phyloP scores from a whole-genome alignment of 176 grass and related monocot genomes.

The Oryza coarctata region DNA sequence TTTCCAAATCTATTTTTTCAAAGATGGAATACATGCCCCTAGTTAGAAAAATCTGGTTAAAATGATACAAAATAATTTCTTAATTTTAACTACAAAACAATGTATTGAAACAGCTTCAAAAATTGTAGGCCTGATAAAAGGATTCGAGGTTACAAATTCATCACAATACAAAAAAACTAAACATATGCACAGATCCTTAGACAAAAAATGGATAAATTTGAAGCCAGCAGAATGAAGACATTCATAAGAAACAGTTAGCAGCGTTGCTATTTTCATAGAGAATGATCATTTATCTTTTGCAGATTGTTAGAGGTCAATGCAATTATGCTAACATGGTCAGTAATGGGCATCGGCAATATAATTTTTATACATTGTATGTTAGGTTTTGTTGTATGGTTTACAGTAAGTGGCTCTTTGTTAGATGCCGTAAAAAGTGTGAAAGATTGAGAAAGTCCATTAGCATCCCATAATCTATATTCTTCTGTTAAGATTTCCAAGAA shows the following conservation, averaged over 20 bases:
- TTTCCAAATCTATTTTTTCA: neutral
- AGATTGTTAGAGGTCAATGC: neutral
- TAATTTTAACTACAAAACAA: neutral
- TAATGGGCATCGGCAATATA: neutral
- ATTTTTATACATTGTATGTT: neutral
- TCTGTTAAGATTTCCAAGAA: neutral
- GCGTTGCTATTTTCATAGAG: neutral
- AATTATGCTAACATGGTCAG: neutral
- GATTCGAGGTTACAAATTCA: slow-evolving; percentile 23
- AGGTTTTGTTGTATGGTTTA: slow-evolving; percentile 12
- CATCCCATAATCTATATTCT: neutral
- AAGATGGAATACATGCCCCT: slow-evolving; percentile 1
- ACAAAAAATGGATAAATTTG: neutral
- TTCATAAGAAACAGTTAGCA: neutral
- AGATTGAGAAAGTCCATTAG: neutral
- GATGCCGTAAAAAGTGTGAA: neutral
- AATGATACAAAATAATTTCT: neutral
- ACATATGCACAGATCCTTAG: neutral
- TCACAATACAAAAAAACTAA: neutral
- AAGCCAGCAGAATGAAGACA: neutral
- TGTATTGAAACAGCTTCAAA: neutral
- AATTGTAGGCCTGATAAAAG: neutral
- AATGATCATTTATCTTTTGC: neutral
- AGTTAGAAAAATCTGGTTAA: neutral
- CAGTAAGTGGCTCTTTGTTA: neutral